A percentile compares a stretch with the other conserved stretches of the same genome.
phyloP scores from a whole-genome alignment of 177 flowering plant species.

The Vitis hybrid region DNA sequence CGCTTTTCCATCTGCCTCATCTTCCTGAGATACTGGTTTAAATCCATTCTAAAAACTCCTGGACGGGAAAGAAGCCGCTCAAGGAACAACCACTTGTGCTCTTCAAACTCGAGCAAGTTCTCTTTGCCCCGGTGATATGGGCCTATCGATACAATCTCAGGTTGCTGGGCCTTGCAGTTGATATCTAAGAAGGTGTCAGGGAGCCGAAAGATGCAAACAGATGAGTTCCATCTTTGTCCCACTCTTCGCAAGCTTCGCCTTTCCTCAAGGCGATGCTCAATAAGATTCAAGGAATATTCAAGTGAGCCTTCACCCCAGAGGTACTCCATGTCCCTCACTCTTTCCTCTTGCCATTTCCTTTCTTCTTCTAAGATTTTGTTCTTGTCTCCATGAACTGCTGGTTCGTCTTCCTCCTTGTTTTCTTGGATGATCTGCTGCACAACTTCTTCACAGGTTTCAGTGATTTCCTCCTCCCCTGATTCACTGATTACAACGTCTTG shows the following conservation, averaged over 20 bases:
- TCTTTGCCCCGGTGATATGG: slow-evolving; percentile 6
- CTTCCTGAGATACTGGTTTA: slow-evolving; percentile 5
- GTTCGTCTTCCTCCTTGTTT: no score
- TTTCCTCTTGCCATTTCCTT: no score
- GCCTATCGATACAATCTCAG: slow-evolving; percentile 12
- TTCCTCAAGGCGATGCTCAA: background rate
- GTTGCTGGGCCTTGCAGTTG: slow-evolving; percentile 1
- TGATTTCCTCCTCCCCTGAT: no score
- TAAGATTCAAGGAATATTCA: background rate
- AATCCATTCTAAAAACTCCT: background rate
- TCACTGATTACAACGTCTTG: no score
- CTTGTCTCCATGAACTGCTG: no score
- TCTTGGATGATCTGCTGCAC: no score
- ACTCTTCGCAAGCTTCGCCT: background rate
- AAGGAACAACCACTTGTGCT: slow-evolving; percentile 12
- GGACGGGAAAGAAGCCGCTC: background rate
- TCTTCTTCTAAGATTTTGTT: no score
- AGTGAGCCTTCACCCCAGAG: no score
- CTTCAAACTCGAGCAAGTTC: slow-evolving; percentile 2
- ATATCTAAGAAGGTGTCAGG: slow-evolving; percentile 3
- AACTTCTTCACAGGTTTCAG: no score
- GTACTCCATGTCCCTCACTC: no score
- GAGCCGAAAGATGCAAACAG: slow-evolving; percentile 1
- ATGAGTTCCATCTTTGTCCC: background rate
- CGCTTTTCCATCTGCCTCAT: slow-evolving; percentile 3